These are phyloP conservation scores for Yamadazyma diddensiae DNA, from an alignment of 1,139 yeast species.

Conservation along the genomic window DNA sequence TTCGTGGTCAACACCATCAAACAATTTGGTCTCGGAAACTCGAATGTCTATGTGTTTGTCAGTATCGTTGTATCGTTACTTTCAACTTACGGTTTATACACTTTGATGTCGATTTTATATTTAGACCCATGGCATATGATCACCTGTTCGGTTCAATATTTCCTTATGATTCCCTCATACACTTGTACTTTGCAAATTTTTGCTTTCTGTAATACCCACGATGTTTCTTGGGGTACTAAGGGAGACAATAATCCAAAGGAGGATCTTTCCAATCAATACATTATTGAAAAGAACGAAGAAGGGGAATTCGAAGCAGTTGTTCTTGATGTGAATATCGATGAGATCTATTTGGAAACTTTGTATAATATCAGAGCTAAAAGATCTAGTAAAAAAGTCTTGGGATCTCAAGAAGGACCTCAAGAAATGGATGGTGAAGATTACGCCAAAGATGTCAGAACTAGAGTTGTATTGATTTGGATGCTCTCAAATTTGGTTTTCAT, in stretches of 20 bases:
- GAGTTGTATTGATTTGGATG: conserved; percentile 93
- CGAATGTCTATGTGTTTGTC: conserved; percentile 54
- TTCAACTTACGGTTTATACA: conserved; percentile 91
- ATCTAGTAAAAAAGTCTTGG: conserved; percentile 51
- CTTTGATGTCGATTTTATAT: conserved; percentile 73
- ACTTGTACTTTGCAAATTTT: conserved; percentile 88
- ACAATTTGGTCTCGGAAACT: conserved; percentile 34
- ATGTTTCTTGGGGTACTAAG: conserved; percentile 96
- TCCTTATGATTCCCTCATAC: conserved; percentile 84
- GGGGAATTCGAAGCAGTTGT: conserved; percentile 86
- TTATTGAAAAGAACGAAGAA: conserved; percentile 45
- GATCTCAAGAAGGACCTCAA: conserved; percentile 41
- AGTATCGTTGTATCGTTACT: conserved; percentile 80
- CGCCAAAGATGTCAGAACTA: conserved; percentile 89
- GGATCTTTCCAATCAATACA: conserved; percentile 41
- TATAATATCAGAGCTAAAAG: conserved; percentile 74
- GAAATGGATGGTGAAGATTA: conserved; percentile 74
- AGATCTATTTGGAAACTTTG: conserved; percentile 75
- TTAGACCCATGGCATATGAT: conserved; percentile 94
- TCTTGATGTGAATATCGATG: conserved; percentile 87
- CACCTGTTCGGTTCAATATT: conserved; percentile 82
- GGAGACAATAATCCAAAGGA: conserved; percentile 79
- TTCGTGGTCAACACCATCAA: conserved; percentile 63
- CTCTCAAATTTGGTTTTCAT: conserved; percentile 73
- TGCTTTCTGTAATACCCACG: conserved; percentile 94